Conservation (phyloP, 768 basidiomycete species). For the Omphalotus guepiniiformis region DNA sequence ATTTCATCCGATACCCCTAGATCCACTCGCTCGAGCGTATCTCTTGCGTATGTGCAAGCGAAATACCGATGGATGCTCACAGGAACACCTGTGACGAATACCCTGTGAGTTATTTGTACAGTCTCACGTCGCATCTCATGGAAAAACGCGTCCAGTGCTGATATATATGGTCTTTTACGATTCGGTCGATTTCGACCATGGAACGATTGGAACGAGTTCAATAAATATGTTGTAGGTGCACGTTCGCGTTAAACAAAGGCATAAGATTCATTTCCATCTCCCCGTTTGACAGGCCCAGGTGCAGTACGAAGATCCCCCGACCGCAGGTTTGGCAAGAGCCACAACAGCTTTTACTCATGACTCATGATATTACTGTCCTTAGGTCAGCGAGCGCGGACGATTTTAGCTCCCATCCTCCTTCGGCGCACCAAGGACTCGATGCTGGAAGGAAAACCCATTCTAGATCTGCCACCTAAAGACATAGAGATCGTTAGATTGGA, state of each 20-base stretch:
- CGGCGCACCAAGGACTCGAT: conserved; percentile 67
- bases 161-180: conserved; percentile 67
- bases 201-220: conserved; percentile 71
- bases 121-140: neutral
- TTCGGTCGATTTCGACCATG: conserved; percentile 67
- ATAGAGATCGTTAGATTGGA: conserved; percentile 56
- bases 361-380: neutral
- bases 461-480: conserved; percentile 57
- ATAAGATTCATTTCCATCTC: neutral
- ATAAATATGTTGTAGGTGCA: conserved; percentile 46
- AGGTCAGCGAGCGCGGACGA: conserved; percentile 61
- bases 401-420: conserved; percentile 64
- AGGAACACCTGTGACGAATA: conserved; percentile 72
- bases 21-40: conserved; percentile 52
- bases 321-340: conserved; percentile 42
- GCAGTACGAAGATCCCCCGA: conserved; percentile 51
- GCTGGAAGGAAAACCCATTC: conserved; percentile 63
- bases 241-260: neutral
- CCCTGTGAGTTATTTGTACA: conserved; percentile 37
- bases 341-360: too few species aligned
- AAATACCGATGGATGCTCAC: conserved; percentile 79
- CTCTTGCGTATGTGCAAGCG: conserved; percentile 54
- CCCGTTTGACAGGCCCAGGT: conserved; percentile 37
- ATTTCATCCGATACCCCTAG: conserved; percentile 23
- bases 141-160: conserved; percentile 38